These are phyloP conservation scores for Septoria petroselini DNA, from an alignment of 2,329 filamentous ascomycete species.

Conservation along the genomic window DNA sequence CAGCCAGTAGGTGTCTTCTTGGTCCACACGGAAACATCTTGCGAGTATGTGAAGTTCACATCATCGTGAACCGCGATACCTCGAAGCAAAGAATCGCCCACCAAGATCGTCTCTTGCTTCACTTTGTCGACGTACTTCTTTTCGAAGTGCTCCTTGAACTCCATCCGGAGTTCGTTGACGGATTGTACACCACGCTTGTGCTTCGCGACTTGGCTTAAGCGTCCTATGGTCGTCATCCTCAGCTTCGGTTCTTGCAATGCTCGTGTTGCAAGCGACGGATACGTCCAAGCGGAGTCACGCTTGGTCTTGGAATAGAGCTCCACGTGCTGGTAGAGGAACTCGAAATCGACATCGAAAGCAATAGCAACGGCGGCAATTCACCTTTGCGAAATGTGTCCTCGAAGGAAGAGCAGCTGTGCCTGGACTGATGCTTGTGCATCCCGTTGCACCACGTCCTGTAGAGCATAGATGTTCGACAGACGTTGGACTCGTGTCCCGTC, in stretches of 20 bases:
- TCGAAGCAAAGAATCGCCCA: conserved; percentile 6
- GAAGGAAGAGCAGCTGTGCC: conserved; percentile 7
- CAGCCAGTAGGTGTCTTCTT: neutral
- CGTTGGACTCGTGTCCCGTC: too few species aligned
- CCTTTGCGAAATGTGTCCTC: conserved; percentile 5
- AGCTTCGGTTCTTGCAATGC: neutral
- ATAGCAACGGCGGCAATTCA: neutral
- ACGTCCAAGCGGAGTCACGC: neutral
- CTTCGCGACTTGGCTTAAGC: neutral
- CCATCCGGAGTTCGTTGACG: neutral
- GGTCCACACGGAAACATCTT: conserved; percentile 7
- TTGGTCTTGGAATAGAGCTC: neutral
- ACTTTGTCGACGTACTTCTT: neutral
- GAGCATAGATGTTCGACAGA: too few species aligned
- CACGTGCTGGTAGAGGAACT: conserved; percentile 11
- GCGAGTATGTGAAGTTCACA: conserved; percentile 5
- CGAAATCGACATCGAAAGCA: neutral
- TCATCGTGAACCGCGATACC: conserved; percentile 1
- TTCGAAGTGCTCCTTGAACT: neutral
- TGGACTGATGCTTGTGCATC: neutral
- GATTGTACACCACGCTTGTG: neutral
- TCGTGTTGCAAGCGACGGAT: neutral
- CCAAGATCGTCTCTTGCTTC: neutral
- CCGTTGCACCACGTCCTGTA: neutral
- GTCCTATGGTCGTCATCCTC: neutral